These are phyloP conservation scores for Venturia pyrina DNA, from an alignment of 2,329 filamentous ascomycete species.

Conservation along the genomic window DNA sequence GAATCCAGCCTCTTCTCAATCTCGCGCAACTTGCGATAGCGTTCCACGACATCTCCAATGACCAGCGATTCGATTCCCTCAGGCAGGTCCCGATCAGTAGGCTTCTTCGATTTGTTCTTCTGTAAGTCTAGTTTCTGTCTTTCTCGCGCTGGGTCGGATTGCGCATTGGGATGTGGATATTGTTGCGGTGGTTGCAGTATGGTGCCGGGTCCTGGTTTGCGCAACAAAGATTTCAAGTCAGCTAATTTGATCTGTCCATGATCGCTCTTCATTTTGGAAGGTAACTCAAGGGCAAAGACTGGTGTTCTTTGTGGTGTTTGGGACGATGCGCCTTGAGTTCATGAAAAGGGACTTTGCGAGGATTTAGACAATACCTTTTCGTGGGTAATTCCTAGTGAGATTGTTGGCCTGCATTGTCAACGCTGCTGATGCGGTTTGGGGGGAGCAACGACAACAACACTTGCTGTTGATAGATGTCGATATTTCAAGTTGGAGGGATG, in stretches of 20 bases:
- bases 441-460: not conserved
- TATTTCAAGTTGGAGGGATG: not conserved
- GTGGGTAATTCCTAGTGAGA: slow-evolving; percentile 1
- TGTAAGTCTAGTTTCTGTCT: slow-evolving; percentile 53
- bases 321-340: not conserved
- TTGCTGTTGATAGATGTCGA: not conserved
- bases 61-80: slow-evolving; percentile 73
- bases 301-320: not conserved
- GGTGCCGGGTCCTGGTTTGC: slow-evolving; percentile 19
- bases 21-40: slow-evolving; percentile 77
- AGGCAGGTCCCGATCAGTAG: slow-evolving; percentile 89
- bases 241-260: slow-evolving; percentile 30
- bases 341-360: not conserved
- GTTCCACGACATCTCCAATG: slow-evolving; percentile 68
- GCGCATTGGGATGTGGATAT: slow-evolving; percentile 20
- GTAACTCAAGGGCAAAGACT: not conserved
- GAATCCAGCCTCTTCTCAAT: slow-evolving; percentile 83
- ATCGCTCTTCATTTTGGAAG: not conserved
- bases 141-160: slow-evolving; percentile 38
- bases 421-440: not conserved
- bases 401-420: not conserved
- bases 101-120: slow-evolving; percentile 75
- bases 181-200: not conserved
- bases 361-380: not conserved
- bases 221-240: slow-evolving; percentile 38